Evolutionary conservation across 2,329 filamentous ascomycete species (phyloP).

Genomic region (Nothophoma quercina): DNA sequence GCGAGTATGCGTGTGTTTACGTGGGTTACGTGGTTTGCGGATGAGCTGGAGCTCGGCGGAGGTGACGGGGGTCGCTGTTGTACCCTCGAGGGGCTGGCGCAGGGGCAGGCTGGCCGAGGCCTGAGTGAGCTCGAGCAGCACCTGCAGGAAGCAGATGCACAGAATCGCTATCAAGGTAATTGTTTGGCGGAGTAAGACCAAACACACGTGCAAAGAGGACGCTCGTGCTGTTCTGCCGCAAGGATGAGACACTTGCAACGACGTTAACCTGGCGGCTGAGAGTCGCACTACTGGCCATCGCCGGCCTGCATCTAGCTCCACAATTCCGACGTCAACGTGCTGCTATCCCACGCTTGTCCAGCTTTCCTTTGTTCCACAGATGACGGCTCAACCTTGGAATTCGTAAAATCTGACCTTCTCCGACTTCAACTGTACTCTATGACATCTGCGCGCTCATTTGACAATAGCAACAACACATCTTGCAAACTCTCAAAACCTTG

Average conservation of each 20-base stretch:
- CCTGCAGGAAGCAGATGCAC: not conserved
- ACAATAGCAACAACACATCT: too few relatives aligned
- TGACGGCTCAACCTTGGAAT: not conserved
- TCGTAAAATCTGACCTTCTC: not conserved
- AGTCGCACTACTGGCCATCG: slow-evolving; percentile 9
- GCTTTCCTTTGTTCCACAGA: slow-evolving; percentile 11
- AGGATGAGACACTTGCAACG: slow-evolving; percentile 13
- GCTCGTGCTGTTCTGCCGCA: slow-evolving; percentile 18
- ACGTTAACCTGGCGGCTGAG: slow-evolving; percentile 8
- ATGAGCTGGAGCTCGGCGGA: slow-evolving; percentile 16
- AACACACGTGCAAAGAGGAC: slow-evolving; percentile 16
- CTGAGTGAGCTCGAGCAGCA: slow-evolving; percentile 6
- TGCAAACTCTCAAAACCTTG: not conserved
- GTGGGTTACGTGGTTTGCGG: slow-evolving; percentile 5
- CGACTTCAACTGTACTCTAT: too few relatives aligned
- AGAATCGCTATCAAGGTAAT: not conserved
- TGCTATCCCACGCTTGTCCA: slow-evolving; percentile 14
- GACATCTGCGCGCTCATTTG: too few relatives aligned
- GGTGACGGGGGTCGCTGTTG: slow-evolving; percentile 13
- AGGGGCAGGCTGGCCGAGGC: slow-evolving; percentile 18
- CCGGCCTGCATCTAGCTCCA: slow-evolving; percentile 17
- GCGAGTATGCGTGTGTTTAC: not conserved
- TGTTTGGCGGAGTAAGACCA: slow-evolving; percentile 15
- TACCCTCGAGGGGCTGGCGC: slow-evolving; percentile 18
- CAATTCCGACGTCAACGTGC: slow-evolving; percentile 19